Evolutionary conservation across 192 early-diverging fungal species (phyloP), one percentile per base, ranked within the genome.

Genomic region (Glomus cerebriforme): DNA sequence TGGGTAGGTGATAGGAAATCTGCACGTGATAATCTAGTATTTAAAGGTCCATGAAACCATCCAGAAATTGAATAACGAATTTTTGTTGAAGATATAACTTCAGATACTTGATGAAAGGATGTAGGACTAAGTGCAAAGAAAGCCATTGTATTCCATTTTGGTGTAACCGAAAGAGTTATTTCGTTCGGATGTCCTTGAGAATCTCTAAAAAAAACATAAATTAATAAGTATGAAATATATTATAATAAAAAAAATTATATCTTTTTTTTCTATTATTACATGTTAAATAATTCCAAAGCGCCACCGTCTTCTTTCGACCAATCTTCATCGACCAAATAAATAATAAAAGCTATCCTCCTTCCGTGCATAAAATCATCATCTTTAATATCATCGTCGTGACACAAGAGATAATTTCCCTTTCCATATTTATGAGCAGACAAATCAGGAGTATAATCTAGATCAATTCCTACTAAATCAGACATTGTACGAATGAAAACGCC

Each of bases 341-440:
- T 86, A 59, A 93, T 93, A 80, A 92, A 93, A 2, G 92, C 92
- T 31, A 93, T 89, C 59, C 87, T 82, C 26, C 92, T 88, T 22
- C 87, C 86, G 19, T 80, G 78, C 31, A 81, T 82, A 66, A 80
- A 31, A 43, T 83, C 75, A 63, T 87, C 91, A 31, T 86, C 86
- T 67, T 88, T 87, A 63, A 93, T 91, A 78, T 93, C 92, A 64
- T 93, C 92, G 66, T 93, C 92, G 69, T 93, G 92, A 77, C 92
- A 93, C 10, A 92, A 82, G 27, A 93, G 67, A 59, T 92, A 91
- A 63, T 88, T 87, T 7, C 87, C 87, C 34, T 83, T 79, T 49
- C 86, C 85, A 79, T 93, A 93, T 67, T 89, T 82, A 69, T 93
- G 91, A 0, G 90, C 90, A 7, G 91, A 91, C 58, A 93, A 79